Evolutionary conservation across 768 basidiomycete genomes (phyloP), one percentile per base, ranked within the genome.

Genomic region (Tubosaeta sp.): DNA sequence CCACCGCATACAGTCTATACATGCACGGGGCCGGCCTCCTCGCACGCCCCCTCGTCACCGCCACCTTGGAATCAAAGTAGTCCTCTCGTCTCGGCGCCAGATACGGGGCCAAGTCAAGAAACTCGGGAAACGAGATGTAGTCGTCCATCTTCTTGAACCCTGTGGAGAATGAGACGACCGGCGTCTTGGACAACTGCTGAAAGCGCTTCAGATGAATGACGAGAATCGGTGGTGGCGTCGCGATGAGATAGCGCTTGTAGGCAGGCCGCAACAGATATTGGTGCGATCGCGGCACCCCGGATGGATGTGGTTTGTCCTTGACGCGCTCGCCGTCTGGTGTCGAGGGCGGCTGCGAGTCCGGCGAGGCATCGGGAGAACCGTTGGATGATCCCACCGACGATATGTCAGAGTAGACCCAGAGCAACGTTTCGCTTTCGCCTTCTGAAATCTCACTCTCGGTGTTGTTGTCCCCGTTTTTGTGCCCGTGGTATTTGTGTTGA

Each of bases 161-260:
- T 43, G 79, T 79, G 34, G 85, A 80, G 60, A 85, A 83, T 16
- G 83, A 81, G 52, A 85, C 70, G 51, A 82, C 69, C 5, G 81
- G 76, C 47, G 77, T 76, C 70, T 85, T 87, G 37, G 76, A 74
- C 8, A 85, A 77, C 64, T 95, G 93, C 70, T 95, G 91, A 72
- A 98, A 98, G 43, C 95, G 81, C 72, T 97, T 97, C 46, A 97
- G 79, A 60, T 97, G 95, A 53, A 97, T 81, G 46, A 95, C 89
- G 51, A 97, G 81, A 31, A 97, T 79, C 0, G 93, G 91, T 0
- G 95, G 95, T 2, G 88, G 85, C 0, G 76, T 78, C 14, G 85
- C 82, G 66, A 98, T 89, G 53, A 98, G 84, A 70, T 97, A 98
- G 12, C 95, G 88, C 70, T 98, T 98, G 73, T 91, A 93, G 5